Percentiles rank a stretch among this genome's conserved stretches.
phyloP scores from a whole-genome alignment of 306 rosid species.

The Lupinus albus region DNA sequence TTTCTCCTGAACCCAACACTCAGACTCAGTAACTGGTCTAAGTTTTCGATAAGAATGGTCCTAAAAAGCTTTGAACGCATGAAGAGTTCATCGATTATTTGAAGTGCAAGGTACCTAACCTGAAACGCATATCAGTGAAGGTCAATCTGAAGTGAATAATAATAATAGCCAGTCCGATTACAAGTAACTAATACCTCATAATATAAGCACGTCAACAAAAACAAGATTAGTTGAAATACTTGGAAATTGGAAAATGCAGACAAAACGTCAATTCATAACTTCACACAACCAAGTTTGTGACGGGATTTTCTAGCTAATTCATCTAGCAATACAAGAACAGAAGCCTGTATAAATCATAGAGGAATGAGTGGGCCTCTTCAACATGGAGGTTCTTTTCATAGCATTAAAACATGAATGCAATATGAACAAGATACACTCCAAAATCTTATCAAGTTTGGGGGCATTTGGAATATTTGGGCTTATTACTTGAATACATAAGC shows the following conservation, averaged over 20 bases:
- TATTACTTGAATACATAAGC: too few relatives aligned
- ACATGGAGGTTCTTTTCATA: neutral
- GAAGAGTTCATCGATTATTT: conserved; percentile 85
- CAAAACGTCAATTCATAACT: conserved; percentile 1
- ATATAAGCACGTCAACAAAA: neutral
- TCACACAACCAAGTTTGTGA: neutral
- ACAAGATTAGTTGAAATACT: neutral
- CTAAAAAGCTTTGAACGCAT: conserved; percentile 94
- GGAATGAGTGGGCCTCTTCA: neutral
- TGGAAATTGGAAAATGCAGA: neutral
- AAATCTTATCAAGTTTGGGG: neutral
- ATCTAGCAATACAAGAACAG: neutral
- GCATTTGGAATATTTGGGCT: too few relatives aligned
- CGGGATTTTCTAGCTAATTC: neutral
- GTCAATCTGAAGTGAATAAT: conserved; percentile 24
- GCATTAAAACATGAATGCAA: conserved; percentile 12
- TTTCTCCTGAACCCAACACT: conserved; percentile 80
- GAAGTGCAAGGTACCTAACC: conserved; percentile 86
- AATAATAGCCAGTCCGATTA: neutral
- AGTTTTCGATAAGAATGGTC: conserved; percentile 61
- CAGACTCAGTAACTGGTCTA: conserved; percentile 73
- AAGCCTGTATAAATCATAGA: neutral
- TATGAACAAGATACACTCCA: conserved; percentile 3
- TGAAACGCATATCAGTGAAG: conserved; percentile 43
- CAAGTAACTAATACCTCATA: neutral